Percentiles rank a stretch among this genome's conserved stretches.
Conservation (phyloP, 2,329 filamentous ascomycete species). For the Ceratocystis smalleyi region DNA sequence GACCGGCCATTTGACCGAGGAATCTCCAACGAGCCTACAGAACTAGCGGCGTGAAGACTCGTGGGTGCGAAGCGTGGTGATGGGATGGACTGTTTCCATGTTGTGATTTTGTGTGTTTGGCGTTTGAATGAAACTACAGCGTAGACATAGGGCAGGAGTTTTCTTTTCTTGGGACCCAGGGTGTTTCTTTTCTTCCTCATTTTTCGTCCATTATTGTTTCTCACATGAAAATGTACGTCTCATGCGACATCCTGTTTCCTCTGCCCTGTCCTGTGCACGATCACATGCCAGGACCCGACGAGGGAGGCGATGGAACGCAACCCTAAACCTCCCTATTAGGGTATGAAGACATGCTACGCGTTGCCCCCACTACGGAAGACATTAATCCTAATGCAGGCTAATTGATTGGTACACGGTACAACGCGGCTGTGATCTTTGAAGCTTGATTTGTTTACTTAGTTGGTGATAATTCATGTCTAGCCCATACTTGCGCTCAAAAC, state of each 20-base stretch:
- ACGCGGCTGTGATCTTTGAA: not conserved
- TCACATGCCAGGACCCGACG: not conserved
- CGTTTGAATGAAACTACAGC: slow-evolving; percentile 1
- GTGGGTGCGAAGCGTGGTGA: not conserved
- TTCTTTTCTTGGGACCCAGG: not conserved
- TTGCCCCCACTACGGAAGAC: not conserved
- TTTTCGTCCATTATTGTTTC: slow-evolving; percentile 1
- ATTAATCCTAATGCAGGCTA: not conserved
- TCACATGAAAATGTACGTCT: not conserved
- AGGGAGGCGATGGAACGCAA: not conserved
- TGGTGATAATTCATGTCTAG: not conserved
- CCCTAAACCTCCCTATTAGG: not conserved
- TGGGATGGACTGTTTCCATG: not conserved
- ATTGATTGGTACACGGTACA: not conserved
- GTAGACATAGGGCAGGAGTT: not conserved
- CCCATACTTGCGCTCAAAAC: not conserved
- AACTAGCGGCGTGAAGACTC: not conserved
- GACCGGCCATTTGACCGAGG: not conserved
- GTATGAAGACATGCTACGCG: not conserved
- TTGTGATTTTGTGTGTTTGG: not conserved
- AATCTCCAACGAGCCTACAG: not conserved
- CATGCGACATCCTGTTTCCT: not conserved
- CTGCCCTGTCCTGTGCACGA: not conserved
- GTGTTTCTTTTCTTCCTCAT: slow-evolving; percentile 1
- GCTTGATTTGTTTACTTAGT: not conserved